Percentiles rank a stretch among this genome's conserved stretches.
Evolutionary conservation across 768 basidiomycete genomes (phyloP).

Genomic region (Suillus occidentalis): DNA sequence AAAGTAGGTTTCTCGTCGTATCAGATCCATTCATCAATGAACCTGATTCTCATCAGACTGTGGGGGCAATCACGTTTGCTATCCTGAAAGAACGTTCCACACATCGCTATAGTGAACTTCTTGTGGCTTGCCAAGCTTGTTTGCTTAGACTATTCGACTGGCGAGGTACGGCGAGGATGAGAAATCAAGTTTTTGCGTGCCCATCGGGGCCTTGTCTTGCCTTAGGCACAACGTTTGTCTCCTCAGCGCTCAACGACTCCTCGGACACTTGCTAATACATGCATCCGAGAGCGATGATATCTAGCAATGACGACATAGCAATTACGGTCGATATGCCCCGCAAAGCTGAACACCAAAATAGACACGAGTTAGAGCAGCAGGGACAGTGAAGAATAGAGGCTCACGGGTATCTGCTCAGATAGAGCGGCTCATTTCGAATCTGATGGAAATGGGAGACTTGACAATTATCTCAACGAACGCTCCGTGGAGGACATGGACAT

Average conservation of each 20-base stretch:
- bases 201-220: neutral
- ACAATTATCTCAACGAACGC: neutral
- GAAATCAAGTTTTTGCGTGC: neutral
- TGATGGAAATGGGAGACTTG: neutral
- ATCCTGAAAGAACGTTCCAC: too few relatives aligned
- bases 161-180: neutral
- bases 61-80: too few relatives aligned
- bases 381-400: neutral
- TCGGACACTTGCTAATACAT: neutral
- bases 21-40: neutral
- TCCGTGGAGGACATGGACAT: neutral
- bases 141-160: neutral
- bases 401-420: neutral
- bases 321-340: neutral
- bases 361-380: neutral
- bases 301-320: too few relatives aligned
- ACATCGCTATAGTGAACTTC: neutral
- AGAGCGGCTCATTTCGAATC: neutral
- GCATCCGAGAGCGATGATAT: neutral
- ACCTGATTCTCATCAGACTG: neutral
- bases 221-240: neutral
- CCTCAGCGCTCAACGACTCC: neutral
- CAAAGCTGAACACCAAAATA: neutral
- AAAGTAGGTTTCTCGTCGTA: neutral
- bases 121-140: neutral